These are phyloP conservation scores for Daedaleopsis nitida DNA, from an alignment of 768 basidiomycete species.

Conservation along the genomic window DNA sequence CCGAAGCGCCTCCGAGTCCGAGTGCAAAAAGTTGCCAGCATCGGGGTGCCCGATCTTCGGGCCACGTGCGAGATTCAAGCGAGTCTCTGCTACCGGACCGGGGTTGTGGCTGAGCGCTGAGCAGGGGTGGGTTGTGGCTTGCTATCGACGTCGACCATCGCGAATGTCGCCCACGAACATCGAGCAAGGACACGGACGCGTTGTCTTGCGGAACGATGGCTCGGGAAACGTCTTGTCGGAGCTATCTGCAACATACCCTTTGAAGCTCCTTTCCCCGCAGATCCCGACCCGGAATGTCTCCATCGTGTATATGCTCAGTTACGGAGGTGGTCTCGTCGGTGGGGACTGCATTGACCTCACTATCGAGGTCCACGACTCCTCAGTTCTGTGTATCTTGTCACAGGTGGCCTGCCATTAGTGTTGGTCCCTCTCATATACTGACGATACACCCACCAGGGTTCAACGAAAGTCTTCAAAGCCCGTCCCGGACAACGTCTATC, in stretches of 20 bases:
- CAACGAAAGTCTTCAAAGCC: slow-evolving; percentile 92
- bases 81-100: too few relatives aligned
- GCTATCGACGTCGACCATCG: neutral
- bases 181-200: slow-evolving; percentile 54
- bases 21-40: neutral
- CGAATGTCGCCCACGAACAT: slow-evolving; percentile 11
- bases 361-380: slow-evolving; percentile 58
- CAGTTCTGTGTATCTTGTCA: slow-evolving; percentile 71
- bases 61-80: neutral
- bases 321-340: slow-evolving; percentile 90
- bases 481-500: slow-evolving; percentile 64
- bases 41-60: neutral
- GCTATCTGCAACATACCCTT: slow-evolving; percentile 79
- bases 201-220: slow-evolving; percentile 55
- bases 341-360: slow-evolving; percentile 73
- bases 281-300: slow-evolving; percentile 52
- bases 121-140: neutral
- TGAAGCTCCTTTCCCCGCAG: slow-evolving; percentile 83
- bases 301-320: slow-evolving; percentile 78
- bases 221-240: slow-evolving; percentile 66
- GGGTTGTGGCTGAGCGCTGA: neutral
- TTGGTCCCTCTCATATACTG: neutral
- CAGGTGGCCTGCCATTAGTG: slow-evolving; percentile 52
- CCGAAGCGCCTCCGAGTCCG: too few relatives aligned
- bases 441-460: slow-evolving; percentile 57